Conservation (phyloP, 345 rosid species). For the Melaleuca quinquenervia region DNA sequence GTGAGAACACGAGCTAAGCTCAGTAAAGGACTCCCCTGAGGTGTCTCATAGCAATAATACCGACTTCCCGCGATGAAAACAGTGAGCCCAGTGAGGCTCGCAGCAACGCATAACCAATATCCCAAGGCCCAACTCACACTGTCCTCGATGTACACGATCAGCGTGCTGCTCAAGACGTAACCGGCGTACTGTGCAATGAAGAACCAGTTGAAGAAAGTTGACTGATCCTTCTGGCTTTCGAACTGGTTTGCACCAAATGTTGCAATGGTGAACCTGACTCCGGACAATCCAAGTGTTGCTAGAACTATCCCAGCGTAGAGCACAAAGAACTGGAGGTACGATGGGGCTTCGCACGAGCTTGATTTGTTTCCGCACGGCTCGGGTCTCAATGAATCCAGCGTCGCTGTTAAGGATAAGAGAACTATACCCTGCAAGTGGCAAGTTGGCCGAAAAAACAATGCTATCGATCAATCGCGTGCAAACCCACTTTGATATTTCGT, state of each 20-base stretch:
- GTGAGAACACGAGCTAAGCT: slow-evolving; percentile 7
- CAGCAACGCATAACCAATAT: slow-evolving; percentile 3
- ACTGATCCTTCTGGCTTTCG: background rate
- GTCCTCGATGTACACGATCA: slow-evolving; percentile 11
- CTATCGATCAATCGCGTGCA: background rate
- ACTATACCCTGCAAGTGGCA: slow-evolving; percentile 1
- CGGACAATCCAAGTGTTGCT: slow-evolving; percentile 1
- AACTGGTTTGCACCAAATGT: slow-evolving; percentile 14
- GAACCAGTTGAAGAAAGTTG: slow-evolving; percentile 14
- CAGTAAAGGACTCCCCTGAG: slow-evolving; percentile 7
- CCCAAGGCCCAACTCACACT: slow-evolving; percentile 14
- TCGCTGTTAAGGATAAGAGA: slow-evolving; percentile 5
- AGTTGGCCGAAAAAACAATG: no score
- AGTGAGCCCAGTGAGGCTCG: background rate
- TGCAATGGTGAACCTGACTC: slow-evolving; percentile 3
- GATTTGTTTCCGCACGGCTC: background rate
- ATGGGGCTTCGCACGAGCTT: background rate
- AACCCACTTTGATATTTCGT: background rate
- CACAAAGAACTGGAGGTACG: slow-evolving; percentile 2
- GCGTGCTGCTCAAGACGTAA: background rate
- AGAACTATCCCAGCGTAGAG: slow-evolving; percentile 3
- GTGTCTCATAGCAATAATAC: slow-evolving; percentile 3
- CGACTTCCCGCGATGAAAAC: slow-evolving; percentile 5
- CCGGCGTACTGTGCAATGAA: background rate
- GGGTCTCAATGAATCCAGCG: slow-evolving; percentile 7